Conservation (phyloP, 163 green algal genomes). For the Chlorella variabilis region DNA sequence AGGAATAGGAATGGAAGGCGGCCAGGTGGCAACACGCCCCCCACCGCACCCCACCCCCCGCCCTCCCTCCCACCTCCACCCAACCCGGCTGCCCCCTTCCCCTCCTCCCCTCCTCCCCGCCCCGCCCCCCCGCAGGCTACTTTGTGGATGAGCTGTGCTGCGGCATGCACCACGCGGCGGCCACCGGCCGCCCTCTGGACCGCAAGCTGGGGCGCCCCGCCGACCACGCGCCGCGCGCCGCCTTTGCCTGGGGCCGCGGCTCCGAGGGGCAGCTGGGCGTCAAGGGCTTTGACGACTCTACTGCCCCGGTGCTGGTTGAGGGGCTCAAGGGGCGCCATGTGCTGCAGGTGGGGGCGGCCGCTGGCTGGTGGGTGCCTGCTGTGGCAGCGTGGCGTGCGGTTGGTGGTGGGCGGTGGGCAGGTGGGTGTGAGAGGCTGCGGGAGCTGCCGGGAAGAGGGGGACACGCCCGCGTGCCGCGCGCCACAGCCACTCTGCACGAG, state of each 20-base stretch:
- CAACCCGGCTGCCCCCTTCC: not conserved
- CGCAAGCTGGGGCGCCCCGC: slow-evolving; percentile 40
- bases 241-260: slow-evolving; percentile 77
- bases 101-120: not conserved
- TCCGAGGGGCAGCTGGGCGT: slow-evolving; percentile 78
- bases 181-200: slow-evolving; percentile 56
- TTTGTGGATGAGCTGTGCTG: slow-evolving; percentile 66
- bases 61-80: not conserved
- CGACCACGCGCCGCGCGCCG: slow-evolving; percentile 23
- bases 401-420: no score
- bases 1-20: no score
- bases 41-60: no score
- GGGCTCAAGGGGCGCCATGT: slow-evolving; percentile 57
- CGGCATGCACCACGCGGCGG: slow-evolving; percentile 80
- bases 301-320: slow-evolving; percentile 44
- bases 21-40: no score
- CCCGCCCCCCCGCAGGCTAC: slow-evolving; percentile 9
- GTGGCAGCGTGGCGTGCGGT: no score
- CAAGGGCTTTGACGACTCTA: slow-evolving; percentile 38
- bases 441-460: no score
- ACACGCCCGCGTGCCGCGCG: no score
- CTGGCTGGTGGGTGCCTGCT: not conserved
- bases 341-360: slow-evolving; percentile 58
- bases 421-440: no score
- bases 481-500: no score